Percentiles rank a stretch among this genome's conserved stretches.
These are phyloP conservation scores for Allium fistulosum DNA, from an alignment of 106 monocot genomes.

Conservation along the genomic window DNA sequence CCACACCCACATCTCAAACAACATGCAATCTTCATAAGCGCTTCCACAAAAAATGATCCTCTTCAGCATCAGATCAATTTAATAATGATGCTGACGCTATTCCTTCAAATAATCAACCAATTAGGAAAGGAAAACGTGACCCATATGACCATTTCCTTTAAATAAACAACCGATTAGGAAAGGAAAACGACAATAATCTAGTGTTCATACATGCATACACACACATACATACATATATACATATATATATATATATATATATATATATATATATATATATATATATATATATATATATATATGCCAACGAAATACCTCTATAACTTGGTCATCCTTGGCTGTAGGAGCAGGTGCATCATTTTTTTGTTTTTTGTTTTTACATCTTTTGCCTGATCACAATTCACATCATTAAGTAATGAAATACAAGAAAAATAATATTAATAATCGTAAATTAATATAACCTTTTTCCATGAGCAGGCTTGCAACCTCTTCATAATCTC, in stretches of 20 bases:
- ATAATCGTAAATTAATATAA: conserved; percentile 8
- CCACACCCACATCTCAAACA: conserved; percentile 76
- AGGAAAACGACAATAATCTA: neutral
- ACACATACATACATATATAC: no score
- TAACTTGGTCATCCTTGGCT: conserved; percentile 6
- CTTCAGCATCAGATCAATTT: conserved; percentile 29
- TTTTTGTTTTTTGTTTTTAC: conserved; percentile 12
- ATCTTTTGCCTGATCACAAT: conserved; percentile 26
- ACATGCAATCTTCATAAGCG: conserved; percentile 64
- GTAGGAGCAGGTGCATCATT: conserved; percentile 2
- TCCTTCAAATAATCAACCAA: conserved; percentile 19
- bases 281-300: no score
- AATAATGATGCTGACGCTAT: conserved; percentile 33
- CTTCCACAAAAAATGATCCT: conserved; percentile 69
- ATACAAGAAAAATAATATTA: neutral
- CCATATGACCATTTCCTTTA: no score
- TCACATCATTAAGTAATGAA: conserved; percentile 6
- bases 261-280: no score
- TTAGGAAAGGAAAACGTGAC: neutral
- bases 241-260: no score
- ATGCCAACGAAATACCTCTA: conserved; percentile 23
- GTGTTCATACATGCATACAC: no score
- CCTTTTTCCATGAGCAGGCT: conserved; percentile 83
- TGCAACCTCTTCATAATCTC: no score
- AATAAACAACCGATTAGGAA: no score